Evolutionary conservation across 768 basidiomycete genomes (phyloP).

Genomic region (Boletus rufocinnamomeus): DNA sequence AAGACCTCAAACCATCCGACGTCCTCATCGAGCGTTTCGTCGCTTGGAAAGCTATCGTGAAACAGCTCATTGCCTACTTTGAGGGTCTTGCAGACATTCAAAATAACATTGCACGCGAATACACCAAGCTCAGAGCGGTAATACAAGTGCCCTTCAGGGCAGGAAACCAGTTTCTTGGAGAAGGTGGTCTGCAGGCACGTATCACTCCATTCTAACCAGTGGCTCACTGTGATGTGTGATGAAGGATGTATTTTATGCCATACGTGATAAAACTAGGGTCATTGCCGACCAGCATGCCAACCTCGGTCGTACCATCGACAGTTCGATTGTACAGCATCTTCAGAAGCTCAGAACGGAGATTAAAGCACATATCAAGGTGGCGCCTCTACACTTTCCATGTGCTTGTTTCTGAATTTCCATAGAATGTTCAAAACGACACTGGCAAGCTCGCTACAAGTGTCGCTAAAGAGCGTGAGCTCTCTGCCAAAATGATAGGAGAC

Average conservation of each 20-base stretch:
- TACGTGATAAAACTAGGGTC: constrained; percentile 89
- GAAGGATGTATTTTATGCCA: constrained; percentile 88
- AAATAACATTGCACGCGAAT: constrained; percentile 90
- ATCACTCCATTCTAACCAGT: background rate
- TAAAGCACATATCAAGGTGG: constrained; percentile 94
- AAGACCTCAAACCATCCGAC: constrained; percentile 91
- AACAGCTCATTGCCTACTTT: constrained; percentile 93
- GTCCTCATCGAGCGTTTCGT: constrained; percentile 94
- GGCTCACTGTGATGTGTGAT: background rate
- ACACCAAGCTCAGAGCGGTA: constrained; percentile 90
- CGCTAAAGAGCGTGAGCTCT: constrained; percentile 87
- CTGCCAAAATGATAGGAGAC: constrained; percentile 82
- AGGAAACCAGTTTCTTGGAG: constrained; percentile 98
- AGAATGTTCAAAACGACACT: constrained; percentile 95
- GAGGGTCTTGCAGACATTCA: constrained; percentile 73
- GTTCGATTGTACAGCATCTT: constrained; percentile 95
- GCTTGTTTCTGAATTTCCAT: background rate
- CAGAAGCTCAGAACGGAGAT: constrained; percentile 94
- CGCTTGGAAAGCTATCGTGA: constrained; percentile 95
- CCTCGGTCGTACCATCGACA: constrained; percentile 93
- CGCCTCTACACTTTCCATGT: background rate
- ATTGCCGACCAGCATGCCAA: constrained; percentile 98
- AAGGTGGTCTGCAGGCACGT: constrained; percentile 84
- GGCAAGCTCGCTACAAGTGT: constrained; percentile 89
- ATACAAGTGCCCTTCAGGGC: constrained; percentile 96